Base-by-base conservation (phyloP, 768 basidiomycete genomes). In the Hirschioporus abietinus region DNA sequence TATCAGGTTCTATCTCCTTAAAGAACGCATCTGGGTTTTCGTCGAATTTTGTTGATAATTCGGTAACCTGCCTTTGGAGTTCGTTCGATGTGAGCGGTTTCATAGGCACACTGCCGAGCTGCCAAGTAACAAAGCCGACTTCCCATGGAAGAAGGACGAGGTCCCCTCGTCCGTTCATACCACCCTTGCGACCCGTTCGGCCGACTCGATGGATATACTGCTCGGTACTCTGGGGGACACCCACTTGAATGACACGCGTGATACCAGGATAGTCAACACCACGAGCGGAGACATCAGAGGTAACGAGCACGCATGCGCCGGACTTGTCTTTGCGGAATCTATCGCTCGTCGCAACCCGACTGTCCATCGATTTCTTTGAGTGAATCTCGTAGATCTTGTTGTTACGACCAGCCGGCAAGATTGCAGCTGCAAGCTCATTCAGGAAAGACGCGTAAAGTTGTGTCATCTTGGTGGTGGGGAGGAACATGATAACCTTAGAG, bases 181-280 rank as follows among this genome's bases (percentile, higher is more conserved):
- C 75, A 8, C 82, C 81, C 1, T 86, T 90, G 70, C 94, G 87
- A 24, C 92, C 93, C 0, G 95, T 93, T 65, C 94, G 84, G 2
- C 92, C 91, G 59, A 96, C 86, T 66, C 95, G 90, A 70, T 95
- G 93, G 63, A 95, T 80, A 74, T 97, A 96, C 69, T 88, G 84
- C 24, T 93, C 90, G 10, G 84, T 76, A 0, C 77, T 80, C 7
- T 78, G 74, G 1, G 96, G 95, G 7, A 91, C 80, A 63, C 96
- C 95, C 63, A 99, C 81, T 75, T 98, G 97, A 69, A 99, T 90
- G 68, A 96, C 91, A 52, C 95, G 88, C 0, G 92, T 93, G 24
- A 95, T 91, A 23, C 85, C 87, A 8, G 93, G 93, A 74, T 96
- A 96, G 75, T 96, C 93, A 60, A 96, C 85, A 18, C 93, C 93